These are phyloP conservation scores for Lentinula detonsa DNA, from an alignment of 768 basidiomycete species.

Conservation along the genomic window DNA sequence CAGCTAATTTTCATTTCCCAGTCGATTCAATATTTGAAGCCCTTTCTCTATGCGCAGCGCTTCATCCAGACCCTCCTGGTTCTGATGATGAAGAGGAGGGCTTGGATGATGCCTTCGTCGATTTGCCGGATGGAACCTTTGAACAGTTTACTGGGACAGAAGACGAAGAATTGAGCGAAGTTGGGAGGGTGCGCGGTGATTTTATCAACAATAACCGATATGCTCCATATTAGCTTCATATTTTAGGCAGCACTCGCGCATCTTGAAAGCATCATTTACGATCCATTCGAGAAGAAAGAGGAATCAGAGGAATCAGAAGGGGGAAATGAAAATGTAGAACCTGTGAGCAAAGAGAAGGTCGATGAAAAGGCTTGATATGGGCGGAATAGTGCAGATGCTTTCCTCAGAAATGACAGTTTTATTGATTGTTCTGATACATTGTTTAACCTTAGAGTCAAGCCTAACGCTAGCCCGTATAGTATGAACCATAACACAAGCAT, in stretches of 20 bases:
- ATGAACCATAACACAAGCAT: no score
- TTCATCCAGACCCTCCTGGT: slow-evolving; percentile 65
- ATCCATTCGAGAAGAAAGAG: slow-evolving; percentile 29
- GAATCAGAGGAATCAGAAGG: background rate
- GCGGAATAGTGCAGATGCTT: background rate
- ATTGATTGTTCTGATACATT: no score
- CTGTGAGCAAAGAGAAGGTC: background rate
- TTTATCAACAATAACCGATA: slow-evolving; percentile 72
- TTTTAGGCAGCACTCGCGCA: slow-evolving; percentile 74
- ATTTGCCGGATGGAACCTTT: slow-evolving; percentile 46
- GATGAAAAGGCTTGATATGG: background rate
- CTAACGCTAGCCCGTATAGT: no score
- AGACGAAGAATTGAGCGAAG: slow-evolving; percentile 73
- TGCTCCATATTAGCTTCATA: slow-evolving; percentile 64
- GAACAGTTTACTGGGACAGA: slow-evolving; percentile 50
- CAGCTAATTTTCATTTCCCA: slow-evolving; percentile 19
- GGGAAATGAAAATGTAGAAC: background rate
- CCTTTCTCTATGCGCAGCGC: slow-evolving; percentile 77
- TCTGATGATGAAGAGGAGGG: slow-evolving; percentile 43
- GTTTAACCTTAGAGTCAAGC: no score
- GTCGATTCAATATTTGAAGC: slow-evolving; percentile 85
- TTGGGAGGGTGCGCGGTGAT: slow-evolving; percentile 93
- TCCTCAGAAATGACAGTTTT: no score
- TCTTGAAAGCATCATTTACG: slow-evolving; percentile 75
- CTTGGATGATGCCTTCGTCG: slow-evolving; percentile 50